These are phyloP conservation scores for Metschnikowia arizonensis DNA, from an alignment of 805 yeast species.

Conservation along the genomic window DNA sequence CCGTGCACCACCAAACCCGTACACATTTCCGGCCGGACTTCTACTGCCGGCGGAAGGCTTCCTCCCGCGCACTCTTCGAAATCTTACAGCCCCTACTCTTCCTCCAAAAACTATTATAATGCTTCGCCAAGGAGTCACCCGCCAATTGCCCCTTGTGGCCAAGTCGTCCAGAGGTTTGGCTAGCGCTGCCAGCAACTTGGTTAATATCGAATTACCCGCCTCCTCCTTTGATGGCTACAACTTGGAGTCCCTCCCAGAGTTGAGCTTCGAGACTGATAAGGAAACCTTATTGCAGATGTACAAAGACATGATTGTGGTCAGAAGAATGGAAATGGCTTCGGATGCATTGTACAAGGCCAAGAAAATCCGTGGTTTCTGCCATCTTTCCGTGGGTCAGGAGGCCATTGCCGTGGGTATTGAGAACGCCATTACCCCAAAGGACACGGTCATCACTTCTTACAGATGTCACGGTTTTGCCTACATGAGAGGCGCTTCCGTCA, in stretches of 20 bases:
- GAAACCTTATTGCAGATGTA: constrained; percentile 82
- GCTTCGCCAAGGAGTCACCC: constrained; percentile 19
- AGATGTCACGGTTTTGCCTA: constrained; percentile 98
- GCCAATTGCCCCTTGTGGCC: constrained; percentile 19
- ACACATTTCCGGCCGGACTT: constrained; percentile 13
- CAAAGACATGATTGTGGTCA: constrained; percentile 88
- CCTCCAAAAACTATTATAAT: constrained; percentile 7
- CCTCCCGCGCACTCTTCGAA: constrained; percentile 17
- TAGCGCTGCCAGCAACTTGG: constrained; percentile 33
- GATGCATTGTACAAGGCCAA: constrained; percentile 98
- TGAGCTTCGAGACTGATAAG: constrained; percentile 76
- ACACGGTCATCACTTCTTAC: constrained; percentile 92
- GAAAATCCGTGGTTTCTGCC: constrained; percentile 98
- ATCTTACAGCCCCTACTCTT: background rate
- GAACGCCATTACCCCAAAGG: constrained; percentile 80
- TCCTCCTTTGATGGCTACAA: constrained; percentile 82
- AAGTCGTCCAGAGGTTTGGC: constrained; percentile 35
- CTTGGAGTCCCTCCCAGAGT: constrained; percentile 61
- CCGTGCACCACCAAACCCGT: background rate
- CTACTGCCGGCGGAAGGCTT: constrained; percentile 23
- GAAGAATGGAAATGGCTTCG: constrained; percentile 99
- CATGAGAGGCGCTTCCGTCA: constrained; percentile 92
- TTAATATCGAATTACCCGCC: constrained; percentile 64
- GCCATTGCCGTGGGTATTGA: constrained; percentile 99
- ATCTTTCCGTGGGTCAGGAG: constrained; percentile 96